Evolutionary conservation across 2,329 filamentous ascomycete species (phyloP).

Genomic region (Claviceps arundinis): DNA sequence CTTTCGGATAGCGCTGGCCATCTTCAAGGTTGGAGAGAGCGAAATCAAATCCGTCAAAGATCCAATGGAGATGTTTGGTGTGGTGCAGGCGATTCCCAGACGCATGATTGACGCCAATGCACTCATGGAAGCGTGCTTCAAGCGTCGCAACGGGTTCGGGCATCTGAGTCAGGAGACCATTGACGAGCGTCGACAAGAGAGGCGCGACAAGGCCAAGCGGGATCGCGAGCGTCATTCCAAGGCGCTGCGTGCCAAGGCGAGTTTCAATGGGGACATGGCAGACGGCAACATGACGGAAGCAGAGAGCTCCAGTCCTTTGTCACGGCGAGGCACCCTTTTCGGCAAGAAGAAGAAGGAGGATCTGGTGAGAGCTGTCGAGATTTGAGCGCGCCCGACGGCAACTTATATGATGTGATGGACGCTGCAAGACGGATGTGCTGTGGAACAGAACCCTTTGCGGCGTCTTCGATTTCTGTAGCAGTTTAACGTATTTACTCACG

Average conservation of each 20-base stretch:
- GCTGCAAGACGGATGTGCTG: not conserved
- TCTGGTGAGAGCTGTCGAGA: slow-evolving; percentile 8
- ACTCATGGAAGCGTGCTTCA: slow-evolving; percentile 73
- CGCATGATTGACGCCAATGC: slow-evolving; percentile 68
- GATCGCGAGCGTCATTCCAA: slow-evolving; percentile 19
- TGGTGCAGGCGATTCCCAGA: slow-evolving; percentile 78
- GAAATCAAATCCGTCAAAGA: slow-evolving; percentile 71
- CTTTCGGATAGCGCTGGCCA: slow-evolving; percentile 78
- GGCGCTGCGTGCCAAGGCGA: slow-evolving; percentile 12
- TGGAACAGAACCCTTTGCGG: not conserved
- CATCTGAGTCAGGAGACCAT: slow-evolving; percentile 72
- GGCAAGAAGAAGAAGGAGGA: slow-evolving; percentile 25
- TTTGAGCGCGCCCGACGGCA: slow-evolving; percentile 1
- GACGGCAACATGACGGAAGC: slow-evolving; percentile 20
- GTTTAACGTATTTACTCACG: not conserved
- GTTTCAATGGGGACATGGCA: slow-evolving; percentile 18
- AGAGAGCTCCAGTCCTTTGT: slow-evolving; percentile 13
- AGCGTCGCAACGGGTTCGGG: slow-evolving; percentile 65
- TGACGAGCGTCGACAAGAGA: slow-evolving; percentile 59
- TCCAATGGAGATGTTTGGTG: slow-evolving; percentile 91
- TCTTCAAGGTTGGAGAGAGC: slow-evolving; percentile 77
- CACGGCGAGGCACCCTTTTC: slow-evolving; percentile 33
- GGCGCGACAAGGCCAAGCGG: slow-evolving; percentile 40
- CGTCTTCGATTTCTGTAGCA: not conserved
- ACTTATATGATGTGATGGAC: not conserved